A percentile compares a stretch with the other conserved stretches of the same genome.
Conservation (phyloP, 495 filamentous ascomycete species). For the Annulohypoxylon stygium region DNA sequence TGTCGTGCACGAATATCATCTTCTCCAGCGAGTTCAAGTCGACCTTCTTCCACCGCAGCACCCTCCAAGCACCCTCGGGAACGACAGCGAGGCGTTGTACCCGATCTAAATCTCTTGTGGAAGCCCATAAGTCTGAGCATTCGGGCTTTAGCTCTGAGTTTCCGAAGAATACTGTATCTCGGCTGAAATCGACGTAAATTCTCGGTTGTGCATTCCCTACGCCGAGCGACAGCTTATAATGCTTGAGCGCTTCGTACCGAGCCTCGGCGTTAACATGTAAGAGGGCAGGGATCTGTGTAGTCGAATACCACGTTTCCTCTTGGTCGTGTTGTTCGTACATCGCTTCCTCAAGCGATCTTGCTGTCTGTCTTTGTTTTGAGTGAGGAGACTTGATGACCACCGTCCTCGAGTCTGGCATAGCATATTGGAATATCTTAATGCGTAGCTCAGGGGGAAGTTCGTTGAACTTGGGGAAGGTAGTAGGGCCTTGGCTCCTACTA, state of each 20-base stretch:
- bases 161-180: constrained; percentile 53
- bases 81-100: constrained; percentile 47
- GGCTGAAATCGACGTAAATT: constrained; percentile 53
- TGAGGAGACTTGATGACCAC: constrained; percentile 47
- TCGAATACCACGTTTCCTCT: constrained; percentile 47
- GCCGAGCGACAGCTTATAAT: constrained; percentile 53
- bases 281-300: constrained; percentile 48
- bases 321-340: constrained; percentile 21
- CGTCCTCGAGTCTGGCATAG: constrained; percentile 46
- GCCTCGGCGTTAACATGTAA: constrained; percentile 54
- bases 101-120: constrained; percentile 39
- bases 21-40: constrained; percentile 41
- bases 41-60: constrained; percentile 46
- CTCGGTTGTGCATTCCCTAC: constrained; percentile 49
- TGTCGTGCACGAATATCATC: constrained; percentile 49
- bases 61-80: constrained; percentile 48
- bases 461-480: constrained; percentile 56
- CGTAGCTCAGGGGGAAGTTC: constrained; percentile 62
- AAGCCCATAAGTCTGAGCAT: constrained; percentile 45
- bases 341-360: constrained; percentile 46
- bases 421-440: constrained; percentile 58
- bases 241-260: constrained; percentile 51
- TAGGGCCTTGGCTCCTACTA: constrained; percentile 18
- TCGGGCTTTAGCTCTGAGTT: constrained; percentile 42
- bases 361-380: constrained; percentile 23